phyloP scores from a whole-genome alignment of 495 filamentous ascomycete species.

The Aspergillus sclerotiicarbonarius region DNA sequence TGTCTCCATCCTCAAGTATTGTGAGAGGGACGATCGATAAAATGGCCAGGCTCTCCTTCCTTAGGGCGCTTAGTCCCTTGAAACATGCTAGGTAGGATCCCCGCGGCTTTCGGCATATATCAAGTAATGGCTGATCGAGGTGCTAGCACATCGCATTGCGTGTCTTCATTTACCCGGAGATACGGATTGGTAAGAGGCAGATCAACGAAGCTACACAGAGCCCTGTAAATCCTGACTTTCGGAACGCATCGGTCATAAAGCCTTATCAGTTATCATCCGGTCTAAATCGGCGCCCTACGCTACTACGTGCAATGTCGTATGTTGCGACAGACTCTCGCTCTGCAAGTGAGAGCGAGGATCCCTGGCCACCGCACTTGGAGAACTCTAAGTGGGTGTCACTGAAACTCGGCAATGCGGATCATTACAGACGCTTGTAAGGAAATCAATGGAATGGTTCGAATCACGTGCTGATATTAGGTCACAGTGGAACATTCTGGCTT shows the following conservation, averaged over 20 bases:
- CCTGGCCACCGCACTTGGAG: no score
- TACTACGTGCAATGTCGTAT: not conserved
- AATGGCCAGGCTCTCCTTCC: constrained; percentile 10
- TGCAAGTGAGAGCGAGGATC: no score
- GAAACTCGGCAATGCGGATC: no score
- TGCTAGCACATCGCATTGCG: not conserved
- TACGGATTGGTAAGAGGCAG: constrained; percentile 6
- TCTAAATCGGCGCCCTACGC: not conserved
- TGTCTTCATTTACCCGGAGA: not conserved
- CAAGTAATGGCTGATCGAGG: constrained; percentile 1
- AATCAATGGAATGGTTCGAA: not conserved
- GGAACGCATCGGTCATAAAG: not conserved
- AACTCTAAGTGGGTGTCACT: no score
- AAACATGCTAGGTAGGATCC: constrained; percentile 9
- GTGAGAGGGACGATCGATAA: not conserved
- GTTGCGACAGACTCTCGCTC: not conserved
- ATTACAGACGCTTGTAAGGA: not conserved
- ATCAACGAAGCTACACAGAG: constrained; percentile 1
- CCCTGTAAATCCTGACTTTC: not conserved
- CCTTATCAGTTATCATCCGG: not conserved
- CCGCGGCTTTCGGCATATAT: not conserved
- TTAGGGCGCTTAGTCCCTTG: constrained; percentile 3
- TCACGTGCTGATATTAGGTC: constrained; percentile 9
- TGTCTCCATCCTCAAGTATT: not conserved
- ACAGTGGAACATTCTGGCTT: constrained; percentile 19